A percentile compares a stretch with the other conserved stretches of the same genome.
Evolutionary conservation across 2,329 filamentous ascomycete genomes (phyloP).

Genomic region (Fusarium staphyleae): DNA sequence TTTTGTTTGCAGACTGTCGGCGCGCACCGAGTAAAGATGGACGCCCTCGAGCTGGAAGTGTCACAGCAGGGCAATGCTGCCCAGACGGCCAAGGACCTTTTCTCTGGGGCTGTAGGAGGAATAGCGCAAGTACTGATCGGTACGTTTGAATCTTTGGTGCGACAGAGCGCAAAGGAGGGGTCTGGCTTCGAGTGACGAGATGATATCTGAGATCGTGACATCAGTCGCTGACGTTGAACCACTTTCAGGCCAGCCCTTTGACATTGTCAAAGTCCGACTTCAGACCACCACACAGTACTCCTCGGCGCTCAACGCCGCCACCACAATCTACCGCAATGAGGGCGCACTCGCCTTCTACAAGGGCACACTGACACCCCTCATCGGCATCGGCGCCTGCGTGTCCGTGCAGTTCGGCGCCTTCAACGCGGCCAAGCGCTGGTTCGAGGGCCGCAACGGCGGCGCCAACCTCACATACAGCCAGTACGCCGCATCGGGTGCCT

Average conservation of each 20-base stretch:
- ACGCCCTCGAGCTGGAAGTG: conserved; percentile 48
- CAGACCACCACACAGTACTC: conserved; percentile 87
- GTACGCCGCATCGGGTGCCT: conserved; percentile 90
- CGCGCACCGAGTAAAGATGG: conserved; percentile 29
- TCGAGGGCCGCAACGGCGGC: conserved; percentile 77
- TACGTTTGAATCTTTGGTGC: conserved; percentile 47
- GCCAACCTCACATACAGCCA: conserved; percentile 75
- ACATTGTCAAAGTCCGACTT: conserved; percentile 97
- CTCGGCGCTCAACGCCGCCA: conserved; percentile 80
- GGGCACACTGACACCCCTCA: conserved; percentile 90
- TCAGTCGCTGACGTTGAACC: conserved; percentile 6
- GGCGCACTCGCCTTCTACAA: conserved; percentile 96
- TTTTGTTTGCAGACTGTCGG: neutral
- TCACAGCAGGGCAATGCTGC: conserved; percentile 48
- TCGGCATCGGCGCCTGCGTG: conserved; percentile 96
- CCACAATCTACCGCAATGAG: conserved; percentile 85
- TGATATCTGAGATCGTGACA: conserved; percentile 15
- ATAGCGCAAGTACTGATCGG: conserved; percentile 93
- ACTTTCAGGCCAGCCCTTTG: conserved; percentile 70
- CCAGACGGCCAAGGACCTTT: conserved; percentile 85
- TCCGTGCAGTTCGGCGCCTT: conserved; percentile 99
- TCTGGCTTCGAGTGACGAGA: conserved; percentile 12
- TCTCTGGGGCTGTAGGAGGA: conserved; percentile 88
- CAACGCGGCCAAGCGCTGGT: conserved; percentile 85
- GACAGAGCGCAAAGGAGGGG: neutral